A percentile compares a stretch with the other conserved stretches of the same genome.
Conservation (phyloP, 140 eudicot species). For the Senecio squalidus region DNA sequence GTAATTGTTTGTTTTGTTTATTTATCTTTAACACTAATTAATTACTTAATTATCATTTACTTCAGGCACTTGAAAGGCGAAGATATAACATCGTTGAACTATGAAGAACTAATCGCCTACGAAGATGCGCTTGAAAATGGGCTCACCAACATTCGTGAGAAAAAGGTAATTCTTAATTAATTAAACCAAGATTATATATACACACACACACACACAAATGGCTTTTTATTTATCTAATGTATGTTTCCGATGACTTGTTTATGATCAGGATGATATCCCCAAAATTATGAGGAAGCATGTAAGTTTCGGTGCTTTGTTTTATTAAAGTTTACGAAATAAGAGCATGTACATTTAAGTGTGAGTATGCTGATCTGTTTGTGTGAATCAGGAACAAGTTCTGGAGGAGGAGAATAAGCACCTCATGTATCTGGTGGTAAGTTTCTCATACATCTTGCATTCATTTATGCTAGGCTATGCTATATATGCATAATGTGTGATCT, state of each 20-base stretch:
- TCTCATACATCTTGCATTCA: background rate
- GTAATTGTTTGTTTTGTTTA: constrained; percentile 19
- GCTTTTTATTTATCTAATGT: background rate
- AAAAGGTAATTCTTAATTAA: constrained; percentile 39
- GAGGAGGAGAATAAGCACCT: constrained; percentile 84
- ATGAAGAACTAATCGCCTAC: constrained; percentile 56
- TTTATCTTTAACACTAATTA: background rate
- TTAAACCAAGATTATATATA: background rate
- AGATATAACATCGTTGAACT: constrained; percentile 66
- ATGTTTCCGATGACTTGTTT: constrained; percentile 6
- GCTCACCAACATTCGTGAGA: constrained; percentile 49
- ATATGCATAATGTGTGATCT: background rate
- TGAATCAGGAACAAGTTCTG: constrained; percentile 50
- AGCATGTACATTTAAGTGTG: background rate
- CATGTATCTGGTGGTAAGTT: constrained; percentile 51
- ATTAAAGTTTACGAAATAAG: too few species aligned
- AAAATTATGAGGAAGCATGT: constrained; percentile 66
- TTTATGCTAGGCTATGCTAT: background rate
- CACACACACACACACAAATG: background rate
- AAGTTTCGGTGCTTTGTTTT: constrained; percentile 10
- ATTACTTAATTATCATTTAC: background rate
- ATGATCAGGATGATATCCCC: constrained; percentile 61
- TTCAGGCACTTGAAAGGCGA: constrained; percentile 90
- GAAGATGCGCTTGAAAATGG: constrained; percentile 89
- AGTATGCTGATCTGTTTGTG: background rate